Percentiles rank a stretch among this genome's conserved stretches.
Conservation (phyloP, 2,329 filamentous ascomycete genomes). For the Emmonsiellopsis sp. region DNA sequence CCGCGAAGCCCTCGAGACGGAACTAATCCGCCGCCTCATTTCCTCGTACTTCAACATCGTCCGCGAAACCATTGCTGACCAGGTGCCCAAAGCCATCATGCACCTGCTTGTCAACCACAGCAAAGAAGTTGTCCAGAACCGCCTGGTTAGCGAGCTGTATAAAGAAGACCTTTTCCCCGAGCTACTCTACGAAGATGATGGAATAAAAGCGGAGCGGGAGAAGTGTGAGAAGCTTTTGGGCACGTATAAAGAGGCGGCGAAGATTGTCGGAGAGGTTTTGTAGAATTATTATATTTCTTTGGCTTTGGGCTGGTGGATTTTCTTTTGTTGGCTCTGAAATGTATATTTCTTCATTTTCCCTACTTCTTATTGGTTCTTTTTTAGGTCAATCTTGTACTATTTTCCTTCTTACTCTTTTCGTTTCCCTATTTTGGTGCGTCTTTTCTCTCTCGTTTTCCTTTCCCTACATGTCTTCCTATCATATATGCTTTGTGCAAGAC, state of each 20-base stretch:
- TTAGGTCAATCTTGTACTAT: not conserved
- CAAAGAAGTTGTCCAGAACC: constrained; percentile 95
- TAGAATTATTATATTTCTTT: constrained; percentile 31
- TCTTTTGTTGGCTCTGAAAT: not conserved
- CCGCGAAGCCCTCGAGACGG: constrained; percentile 92
- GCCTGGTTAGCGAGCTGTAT: constrained; percentile 90
- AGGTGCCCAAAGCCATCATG: constrained; percentile 98
- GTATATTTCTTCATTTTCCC: constrained; percentile 2
- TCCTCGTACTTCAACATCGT: constrained; percentile 99
- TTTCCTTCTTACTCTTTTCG: not conserved
- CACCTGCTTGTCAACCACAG: constrained; percentile 96
- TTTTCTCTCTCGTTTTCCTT: not conserved
- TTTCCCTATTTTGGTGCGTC: not conserved
- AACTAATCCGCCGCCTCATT: constrained; percentile 91
- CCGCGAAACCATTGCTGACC: constrained; percentile 94
- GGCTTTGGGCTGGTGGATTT: not conserved
- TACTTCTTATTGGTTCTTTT: not conserved
- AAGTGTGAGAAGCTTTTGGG: constrained; percentile 95
- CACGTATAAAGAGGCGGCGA: constrained; percentile 94
- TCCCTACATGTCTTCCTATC: too few species aligned
- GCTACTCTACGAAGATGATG: constrained; percentile 92
- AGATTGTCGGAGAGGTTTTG: constrained; percentile 94
- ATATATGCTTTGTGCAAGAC: too few species aligned
- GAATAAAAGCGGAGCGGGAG: constrained; percentile 92
- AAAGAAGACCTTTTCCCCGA: constrained; percentile 86